Base-by-base conservation (phyloP, 441 rosid species). In the Gossypium gossypioides region DNA sequence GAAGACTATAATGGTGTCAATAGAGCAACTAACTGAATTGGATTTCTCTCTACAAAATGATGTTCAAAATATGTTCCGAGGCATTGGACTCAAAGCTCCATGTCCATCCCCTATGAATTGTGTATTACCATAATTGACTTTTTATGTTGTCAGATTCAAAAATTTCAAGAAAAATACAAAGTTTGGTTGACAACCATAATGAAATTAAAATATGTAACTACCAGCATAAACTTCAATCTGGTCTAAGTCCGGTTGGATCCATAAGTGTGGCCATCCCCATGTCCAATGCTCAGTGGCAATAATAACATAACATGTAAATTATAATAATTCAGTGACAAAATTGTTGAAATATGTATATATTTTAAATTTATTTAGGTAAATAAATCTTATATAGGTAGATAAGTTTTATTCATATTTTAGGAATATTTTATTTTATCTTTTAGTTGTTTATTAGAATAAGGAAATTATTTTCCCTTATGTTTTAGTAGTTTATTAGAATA, bases 1-100 rank as follows among this genome's bases (percentile, higher is more conserved):
- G 6, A 79, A 78, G 65, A 56, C 22, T 0, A 79, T 81, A 61
- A 80, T 85, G 62, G 74, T 86, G 83, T 78, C 86, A 0, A 50
- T 72, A 0, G 86, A 81, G 6, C 84, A 79, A 51, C 68, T 4
- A 37, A 18, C 46, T 12, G 86, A 85, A 57, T 64, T 88, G 54
- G 69, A 82, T 69, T 37, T 82, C 90, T 0, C 85, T 88, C 63
- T 83, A 86, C 71, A 75, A 29, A 57, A 86, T 77, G 82, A 88
- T 84, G 90, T 76, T 74, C 25, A 79, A 75, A 55, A 81, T 85
- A 12, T 86, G 87, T 73, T 83, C 88, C 0, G 84, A 86, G 54
- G 82, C 78, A 48, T 64, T 84, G 70, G 88, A 18, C 51, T 88
- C 56, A 85, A 79, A 85, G 81, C 81, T 87, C 63, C 88, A 72